Conservation (phyloP, 306 rosid species). For the Gastrolobium bilobum region DNA sequence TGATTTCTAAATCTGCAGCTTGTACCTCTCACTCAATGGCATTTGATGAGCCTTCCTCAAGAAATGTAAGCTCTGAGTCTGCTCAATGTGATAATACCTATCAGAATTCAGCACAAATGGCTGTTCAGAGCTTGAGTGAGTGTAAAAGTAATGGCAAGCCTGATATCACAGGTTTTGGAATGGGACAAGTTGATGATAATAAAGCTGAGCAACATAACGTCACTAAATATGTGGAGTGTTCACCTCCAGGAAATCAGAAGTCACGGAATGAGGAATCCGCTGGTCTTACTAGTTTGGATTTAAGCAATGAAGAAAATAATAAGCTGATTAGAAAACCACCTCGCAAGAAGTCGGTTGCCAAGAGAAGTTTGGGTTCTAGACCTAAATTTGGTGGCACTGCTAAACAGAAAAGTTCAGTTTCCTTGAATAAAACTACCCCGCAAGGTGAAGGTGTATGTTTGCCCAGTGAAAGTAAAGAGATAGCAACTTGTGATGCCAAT, state of each 20-base stretch:
- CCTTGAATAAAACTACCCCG: conserved; percentile 49
- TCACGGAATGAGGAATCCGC: conserved; percentile 47
- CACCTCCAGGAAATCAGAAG: conserved; percentile 55
- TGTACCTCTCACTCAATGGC: conserved; percentile 46
- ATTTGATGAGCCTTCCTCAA: conserved; percentile 49
- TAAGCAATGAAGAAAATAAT: conserved; percentile 52
- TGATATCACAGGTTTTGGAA: conserved; percentile 47
- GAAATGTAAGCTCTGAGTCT: conserved; percentile 41
- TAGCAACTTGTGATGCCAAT: conserved; percentile 39
- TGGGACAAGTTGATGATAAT: conserved; percentile 47
- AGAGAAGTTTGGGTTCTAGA: conserved; percentile 75
- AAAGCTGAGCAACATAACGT: conserved; percentile 50
- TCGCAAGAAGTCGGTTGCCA: conserved; percentile 60
- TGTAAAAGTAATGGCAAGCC: conserved; percentile 50
- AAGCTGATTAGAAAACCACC: conserved; percentile 49
- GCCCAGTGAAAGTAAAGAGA: conserved; percentile 48
- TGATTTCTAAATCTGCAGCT: conserved; percentile 41
- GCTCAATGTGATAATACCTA: conserved; percentile 43
- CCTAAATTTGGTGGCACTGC: conserved; percentile 55
- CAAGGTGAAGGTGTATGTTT: conserved; percentile 43
- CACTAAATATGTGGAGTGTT: conserved; percentile 42
- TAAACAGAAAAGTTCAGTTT: conserved; percentile 56
- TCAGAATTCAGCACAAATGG: conserved; percentile 49
- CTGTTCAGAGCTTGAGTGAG: conserved; percentile 46
- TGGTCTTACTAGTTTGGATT: conserved; percentile 47